A percentile compares a stretch with the other conserved stretches of the same genome.
Conservation (phyloP, 176 grass and related monocot species). For the Panicum miliaceum region DNA sequence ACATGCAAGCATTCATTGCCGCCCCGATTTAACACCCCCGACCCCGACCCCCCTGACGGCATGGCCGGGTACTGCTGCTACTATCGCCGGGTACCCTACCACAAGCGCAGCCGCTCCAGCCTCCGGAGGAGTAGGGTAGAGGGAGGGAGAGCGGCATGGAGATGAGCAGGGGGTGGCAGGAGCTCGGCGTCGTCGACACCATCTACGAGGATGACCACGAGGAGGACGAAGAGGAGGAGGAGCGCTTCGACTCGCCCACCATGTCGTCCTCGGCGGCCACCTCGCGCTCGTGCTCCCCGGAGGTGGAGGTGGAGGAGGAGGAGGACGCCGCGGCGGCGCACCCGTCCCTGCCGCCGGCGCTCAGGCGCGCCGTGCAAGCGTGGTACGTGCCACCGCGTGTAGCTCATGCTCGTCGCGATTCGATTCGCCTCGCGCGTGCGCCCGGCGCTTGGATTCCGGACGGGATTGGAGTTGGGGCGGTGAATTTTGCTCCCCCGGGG, state of each 20-base stretch:
- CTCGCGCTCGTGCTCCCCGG: constrained; percentile 44
- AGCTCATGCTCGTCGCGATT: background rate
- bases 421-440: background rate
- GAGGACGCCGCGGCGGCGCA: background rate
- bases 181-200: constrained; percentile 89
- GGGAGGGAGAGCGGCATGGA: constrained; percentile 37
- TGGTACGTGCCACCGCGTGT: constrained; percentile 48
- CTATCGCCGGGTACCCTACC: background rate
- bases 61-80: constrained; percentile 2
- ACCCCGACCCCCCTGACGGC: constrained; percentile 18
- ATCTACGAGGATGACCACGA: constrained; percentile 95
- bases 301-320: background rate
- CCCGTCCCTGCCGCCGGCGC: constrained; percentile 48
- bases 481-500: background rate
- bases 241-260: constrained; percentile 67
- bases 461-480: background rate
- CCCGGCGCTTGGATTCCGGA: background rate
- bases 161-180: constrained; percentile 71
- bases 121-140: background rate
- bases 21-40: constrained; percentile 56
- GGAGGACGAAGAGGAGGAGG: constrained; percentile 59
- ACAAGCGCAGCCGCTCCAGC: constrained; percentile 9
- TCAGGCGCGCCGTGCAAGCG: constrained; percentile 54
- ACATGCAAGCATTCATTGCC: constrained; percentile 98
- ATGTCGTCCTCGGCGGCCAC: constrained; percentile 42